Percentiles rank a stretch among this genome's conserved stretches.
Conservation (phyloP, 208 protist species). For the Trichomonas vaginalis region DNA sequence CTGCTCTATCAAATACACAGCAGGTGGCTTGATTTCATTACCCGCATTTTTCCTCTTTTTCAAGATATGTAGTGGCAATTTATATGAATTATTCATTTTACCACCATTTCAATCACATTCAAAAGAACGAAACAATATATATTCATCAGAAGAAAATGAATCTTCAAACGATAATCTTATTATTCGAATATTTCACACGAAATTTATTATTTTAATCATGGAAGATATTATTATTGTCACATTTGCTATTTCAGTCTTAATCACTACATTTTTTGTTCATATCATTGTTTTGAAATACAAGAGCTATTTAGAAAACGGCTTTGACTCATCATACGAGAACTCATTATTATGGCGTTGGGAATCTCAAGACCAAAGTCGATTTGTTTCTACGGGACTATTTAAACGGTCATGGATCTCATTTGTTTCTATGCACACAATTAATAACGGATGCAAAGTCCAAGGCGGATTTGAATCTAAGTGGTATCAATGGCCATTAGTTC, state of each 20-base stretch:
- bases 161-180: neutral
- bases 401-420: neutral
- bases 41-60: neutral
- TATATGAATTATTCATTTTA: neutral
- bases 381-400: neutral
- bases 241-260: neutral
- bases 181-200: neutral
- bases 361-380: neutral
- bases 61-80: neutral
- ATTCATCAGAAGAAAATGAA: neutral
- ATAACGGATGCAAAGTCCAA: neutral
- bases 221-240: neutral
- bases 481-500: neutral
- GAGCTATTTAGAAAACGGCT: neutral
- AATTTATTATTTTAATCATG: neutral
- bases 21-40: neutral
- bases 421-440: neutral
- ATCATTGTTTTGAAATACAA: neutral
- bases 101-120: too few species aligned
- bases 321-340: neutral
- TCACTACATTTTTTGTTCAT: neutral
- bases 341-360: neutral
- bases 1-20: neutral
- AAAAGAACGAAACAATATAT: neutral
- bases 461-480: neutral